These are phyloP conservation scores for Fraxinus anomala DNA, from an alignment of 257 asterid species.

Conservation along the genomic window DNA sequence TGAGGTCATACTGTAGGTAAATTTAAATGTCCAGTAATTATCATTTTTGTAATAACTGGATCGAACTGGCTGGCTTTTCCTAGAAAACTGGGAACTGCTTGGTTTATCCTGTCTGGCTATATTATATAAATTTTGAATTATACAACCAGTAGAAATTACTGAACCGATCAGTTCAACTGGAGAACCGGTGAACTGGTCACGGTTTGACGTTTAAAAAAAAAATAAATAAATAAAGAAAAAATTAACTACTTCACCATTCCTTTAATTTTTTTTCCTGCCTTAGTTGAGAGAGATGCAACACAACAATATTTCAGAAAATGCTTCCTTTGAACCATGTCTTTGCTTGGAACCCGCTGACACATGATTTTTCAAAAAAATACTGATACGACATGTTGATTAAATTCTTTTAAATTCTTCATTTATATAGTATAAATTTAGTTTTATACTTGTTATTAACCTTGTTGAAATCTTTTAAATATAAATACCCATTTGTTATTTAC, in stretches of 20 bases:
- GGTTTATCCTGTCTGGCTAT: background rate
- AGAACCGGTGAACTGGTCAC: background rate
- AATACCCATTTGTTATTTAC: too few relatives aligned
- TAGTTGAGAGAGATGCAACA: background rate
- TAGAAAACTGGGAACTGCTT: background rate
- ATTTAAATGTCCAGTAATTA: background rate
- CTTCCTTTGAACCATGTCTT: background rate
- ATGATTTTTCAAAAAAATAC: too few relatives aligned
- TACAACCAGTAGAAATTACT: background rate
- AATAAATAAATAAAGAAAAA: too few relatives aligned
- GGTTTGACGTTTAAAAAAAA: background rate
- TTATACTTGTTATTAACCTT: too few relatives aligned
- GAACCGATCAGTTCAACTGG: background rate
- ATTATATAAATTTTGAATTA: too few relatives aligned
- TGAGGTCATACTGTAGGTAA: background rate
- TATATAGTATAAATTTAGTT: too few relatives aligned
- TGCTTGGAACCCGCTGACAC: background rate
- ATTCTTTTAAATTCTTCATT: too few relatives aligned
- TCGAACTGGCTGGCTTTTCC: background rate
- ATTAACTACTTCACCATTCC: background rate
- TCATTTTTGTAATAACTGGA: background rate
- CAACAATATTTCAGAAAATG: conserved; percentile 2
- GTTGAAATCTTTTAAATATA: too few relatives aligned
- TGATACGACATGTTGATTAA: too few relatives aligned
- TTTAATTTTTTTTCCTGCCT: too few relatives aligned